Evolutionary conservation across 345 rosid species (phyloP).

Genomic region (Lenwebbia sp.): DNA sequence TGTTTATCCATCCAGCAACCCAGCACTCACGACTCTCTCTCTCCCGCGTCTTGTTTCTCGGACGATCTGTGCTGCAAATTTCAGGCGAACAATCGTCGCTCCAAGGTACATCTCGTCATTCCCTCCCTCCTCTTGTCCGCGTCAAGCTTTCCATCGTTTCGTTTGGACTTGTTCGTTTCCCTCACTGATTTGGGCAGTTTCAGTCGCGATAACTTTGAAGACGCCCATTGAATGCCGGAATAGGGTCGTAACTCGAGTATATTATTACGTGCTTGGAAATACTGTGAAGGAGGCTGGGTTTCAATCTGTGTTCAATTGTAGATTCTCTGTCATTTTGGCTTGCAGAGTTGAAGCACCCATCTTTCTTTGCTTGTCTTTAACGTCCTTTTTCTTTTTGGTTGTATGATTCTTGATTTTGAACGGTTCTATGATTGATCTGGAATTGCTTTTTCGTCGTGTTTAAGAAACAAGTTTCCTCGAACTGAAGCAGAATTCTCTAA

Average conservation of each 20-base stretch:
- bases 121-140: no score
- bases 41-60: no score
- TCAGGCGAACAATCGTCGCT: no score
- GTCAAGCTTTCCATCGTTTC: no score
- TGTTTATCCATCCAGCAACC: no score
- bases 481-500: neutral
- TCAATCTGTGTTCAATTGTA: neutral
- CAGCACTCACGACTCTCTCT: no score
- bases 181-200: no score
- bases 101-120: no score
- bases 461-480: neutral
- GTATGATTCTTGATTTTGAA: neutral
- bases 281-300: neutral
- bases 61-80: no score
- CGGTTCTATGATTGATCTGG: neutral
- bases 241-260: neutral
- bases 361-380: neutral
- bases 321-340: neutral
- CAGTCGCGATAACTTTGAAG: no score
- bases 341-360: neutral
- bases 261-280: neutral
- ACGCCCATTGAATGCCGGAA: no score
- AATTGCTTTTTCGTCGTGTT: neutral
- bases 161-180: no score
- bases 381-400: neutral